phyloP scores from a whole-genome alignment of 2,329 filamentous ascomycete genomes.

The Apiospora marii region DNA sequence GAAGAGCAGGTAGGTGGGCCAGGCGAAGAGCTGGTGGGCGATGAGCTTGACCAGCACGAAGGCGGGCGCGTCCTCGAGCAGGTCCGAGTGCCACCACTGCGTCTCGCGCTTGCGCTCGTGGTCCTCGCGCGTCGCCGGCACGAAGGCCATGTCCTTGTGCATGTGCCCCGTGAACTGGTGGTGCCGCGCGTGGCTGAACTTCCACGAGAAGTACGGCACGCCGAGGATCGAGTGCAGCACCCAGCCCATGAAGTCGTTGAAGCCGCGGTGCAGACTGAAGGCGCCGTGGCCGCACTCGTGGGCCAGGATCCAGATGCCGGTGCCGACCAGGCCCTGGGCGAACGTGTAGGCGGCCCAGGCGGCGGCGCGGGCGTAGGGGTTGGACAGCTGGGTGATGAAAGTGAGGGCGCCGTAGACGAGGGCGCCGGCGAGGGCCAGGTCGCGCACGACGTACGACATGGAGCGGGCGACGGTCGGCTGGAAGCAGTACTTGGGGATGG shows the following conservation, averaged over 20 bases:
- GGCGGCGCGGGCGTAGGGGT: constrained; percentile 50
- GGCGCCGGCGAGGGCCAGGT: constrained; percentile 56
- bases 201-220: constrained; percentile 78
- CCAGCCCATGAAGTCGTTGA: constrained; percentile 72
- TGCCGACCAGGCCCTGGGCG: constrained; percentile 70
- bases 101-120: constrained; percentile 42
- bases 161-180: constrained; percentile 74
- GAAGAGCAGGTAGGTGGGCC: constrained; percentile 69
- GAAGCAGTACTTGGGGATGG: constrained; percentile 70
- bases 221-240: constrained; percentile 70
- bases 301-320: constrained; percentile 74
- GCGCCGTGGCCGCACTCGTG: constrained; percentile 77
- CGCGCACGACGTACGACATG: constrained; percentile 63
- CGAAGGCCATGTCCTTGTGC: constrained; percentile 72
- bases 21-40: constrained; percentile 69
- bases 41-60: constrained; percentile 62
- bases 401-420: constrained; percentile 60
- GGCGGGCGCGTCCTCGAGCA: constrained; percentile 70
- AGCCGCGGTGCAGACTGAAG: constrained; percentile 62
- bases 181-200: constrained; percentile 73
- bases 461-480: constrained; percentile 60
- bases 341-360: constrained; percentile 69
- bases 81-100: constrained; percentile 48
- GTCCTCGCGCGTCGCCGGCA: constrained; percentile 57
- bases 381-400: constrained; percentile 60